Percentiles rank a stretch among this genome's conserved stretches.
These are phyloP conservation scores for Globisporangium nunn DNA, from an alignment of 352 stramenopile species.

Conservation along the genomic window DNA sequence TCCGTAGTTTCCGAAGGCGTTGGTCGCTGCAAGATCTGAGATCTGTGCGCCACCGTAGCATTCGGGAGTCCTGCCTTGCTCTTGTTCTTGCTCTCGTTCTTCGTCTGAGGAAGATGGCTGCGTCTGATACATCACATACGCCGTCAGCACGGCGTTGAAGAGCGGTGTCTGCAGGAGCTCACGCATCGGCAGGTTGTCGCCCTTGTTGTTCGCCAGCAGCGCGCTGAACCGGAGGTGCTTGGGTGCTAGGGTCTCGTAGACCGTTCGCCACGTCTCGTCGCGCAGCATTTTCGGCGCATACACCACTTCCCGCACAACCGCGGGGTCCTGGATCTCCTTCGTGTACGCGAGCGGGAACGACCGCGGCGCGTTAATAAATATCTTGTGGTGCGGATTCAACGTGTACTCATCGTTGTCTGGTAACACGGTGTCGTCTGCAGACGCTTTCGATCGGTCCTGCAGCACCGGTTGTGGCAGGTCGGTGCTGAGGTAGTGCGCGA, in stretches of 20 bases:
- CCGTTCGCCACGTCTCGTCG: slow-evolving; percentile 56
- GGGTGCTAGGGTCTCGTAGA: slow-evolving; percentile 61
- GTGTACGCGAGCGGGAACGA: slow-evolving; percentile 56
- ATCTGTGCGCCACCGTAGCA: neutral
- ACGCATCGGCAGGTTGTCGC: slow-evolving; percentile 59
- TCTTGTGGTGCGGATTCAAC: slow-evolving; percentile 69
- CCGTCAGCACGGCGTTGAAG: slow-evolving; percentile 57
- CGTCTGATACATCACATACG: slow-evolving; percentile 55
- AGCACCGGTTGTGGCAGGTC: slow-evolving; percentile 57
- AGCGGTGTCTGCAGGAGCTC: slow-evolving; percentile 49
- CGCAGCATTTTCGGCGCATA: slow-evolving; percentile 73
- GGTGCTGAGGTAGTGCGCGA: slow-evolving; percentile 57
- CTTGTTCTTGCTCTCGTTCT: slow-evolving; percentile 1
- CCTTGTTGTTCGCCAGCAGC: slow-evolving; percentile 54
- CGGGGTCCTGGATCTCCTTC: slow-evolving; percentile 29
- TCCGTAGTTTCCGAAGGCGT: slow-evolving; percentile 20
- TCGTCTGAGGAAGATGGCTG: slow-evolving; percentile 6
- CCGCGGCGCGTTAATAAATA: slow-evolving; percentile 78
- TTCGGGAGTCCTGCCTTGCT: neutral
- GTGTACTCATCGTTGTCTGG: slow-evolving; percentile 54
- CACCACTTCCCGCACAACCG: slow-evolving; percentile 35
- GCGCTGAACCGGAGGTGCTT: slow-evolving; percentile 42
- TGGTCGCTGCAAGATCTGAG: slow-evolving; percentile 10
- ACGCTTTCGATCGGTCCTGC: slow-evolving; percentile 41
- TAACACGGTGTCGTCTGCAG: slow-evolving; percentile 18